Evolutionary conservation across 106 monocot species (phyloP).

Genomic region (Phalaenopsis equestris): DNA sequence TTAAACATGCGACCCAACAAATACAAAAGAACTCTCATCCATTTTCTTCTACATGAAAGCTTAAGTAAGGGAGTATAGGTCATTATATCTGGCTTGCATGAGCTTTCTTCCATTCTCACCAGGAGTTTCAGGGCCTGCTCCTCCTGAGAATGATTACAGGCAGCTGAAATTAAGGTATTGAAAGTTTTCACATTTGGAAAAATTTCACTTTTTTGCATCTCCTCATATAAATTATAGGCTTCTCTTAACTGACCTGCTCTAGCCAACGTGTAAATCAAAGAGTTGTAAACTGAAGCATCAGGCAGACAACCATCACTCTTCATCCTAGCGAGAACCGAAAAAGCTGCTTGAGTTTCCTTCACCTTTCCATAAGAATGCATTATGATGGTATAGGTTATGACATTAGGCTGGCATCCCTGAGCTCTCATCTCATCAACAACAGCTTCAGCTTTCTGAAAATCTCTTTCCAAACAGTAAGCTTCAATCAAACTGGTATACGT

Average conservation of each 20-base stretch:
- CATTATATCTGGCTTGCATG: constrained; percentile 54
- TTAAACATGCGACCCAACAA: constrained; percentile 47
- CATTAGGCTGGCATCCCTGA: constrained; percentile 59
- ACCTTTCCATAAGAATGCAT: constrained; percentile 85
- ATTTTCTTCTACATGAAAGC: constrained; percentile 52
- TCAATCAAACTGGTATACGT: constrained; percentile 74
- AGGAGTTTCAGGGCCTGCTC: constrained; percentile 54
- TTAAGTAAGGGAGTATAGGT: constrained; percentile 66
- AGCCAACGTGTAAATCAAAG: constrained; percentile 64
- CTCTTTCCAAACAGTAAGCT: constrained; percentile 60
- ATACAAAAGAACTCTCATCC: constrained; percentile 41
- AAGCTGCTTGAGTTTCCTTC: constrained; percentile 46
- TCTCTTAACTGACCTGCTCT: constrained; percentile 47
- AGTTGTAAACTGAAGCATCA: constrained; percentile 75
- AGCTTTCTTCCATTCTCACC: constrained; percentile 29
- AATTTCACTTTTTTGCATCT: constrained; percentile 49
- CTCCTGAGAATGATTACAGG: constrained; percentile 27
- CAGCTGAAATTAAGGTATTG: constrained; percentile 70
- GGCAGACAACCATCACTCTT: constrained; percentile 48
- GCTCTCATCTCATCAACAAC: constrained; percentile 58
- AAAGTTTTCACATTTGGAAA: constrained; percentile 55
- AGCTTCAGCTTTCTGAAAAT: constrained; percentile 44
- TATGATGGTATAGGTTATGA: constrained; percentile 80
- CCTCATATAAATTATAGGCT: constrained; percentile 46
- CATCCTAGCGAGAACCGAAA: constrained; percentile 47